Percentiles rank a stretch among this genome's conserved stretches.
Conservation (phyloP, 805 yeast genomes). For the Suhomyces xylopsoci region DNA sequence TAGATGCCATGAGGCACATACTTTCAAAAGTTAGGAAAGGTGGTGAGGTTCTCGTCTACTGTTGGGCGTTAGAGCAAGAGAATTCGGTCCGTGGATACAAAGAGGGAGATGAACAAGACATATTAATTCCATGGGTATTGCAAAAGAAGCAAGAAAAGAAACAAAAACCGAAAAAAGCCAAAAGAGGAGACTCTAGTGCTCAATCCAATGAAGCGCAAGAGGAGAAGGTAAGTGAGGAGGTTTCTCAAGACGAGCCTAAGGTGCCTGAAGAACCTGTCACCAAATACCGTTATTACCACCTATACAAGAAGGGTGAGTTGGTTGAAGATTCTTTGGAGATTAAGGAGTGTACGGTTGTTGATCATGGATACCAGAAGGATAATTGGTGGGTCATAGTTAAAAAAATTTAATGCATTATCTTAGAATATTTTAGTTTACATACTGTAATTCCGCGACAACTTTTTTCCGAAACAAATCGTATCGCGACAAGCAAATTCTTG, state of each 20-base stretch:
- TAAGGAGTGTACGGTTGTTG: constrained; percentile 61
- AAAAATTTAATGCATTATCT: constrained; percentile 10
- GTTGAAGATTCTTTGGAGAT: constrained; percentile 66
- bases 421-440: neutral
- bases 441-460: neutral
- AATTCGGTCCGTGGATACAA: constrained; percentile 85
- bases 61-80: constrained; percentile 96
- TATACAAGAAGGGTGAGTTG: constrained; percentile 82
- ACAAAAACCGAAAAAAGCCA: constrained; percentile 16
- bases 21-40: constrained; percentile 53
- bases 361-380: constrained; percentile 85
- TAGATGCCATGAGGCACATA: constrained; percentile 70
- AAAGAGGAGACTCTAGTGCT: constrained; percentile 1
- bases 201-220: constrained; percentile 1
- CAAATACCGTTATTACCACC: constrained; percentile 82
- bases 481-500: neutral
- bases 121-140: constrained; percentile 93
- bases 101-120: constrained; percentile 90
- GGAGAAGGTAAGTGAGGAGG: constrained; percentile 9
- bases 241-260: neutral
- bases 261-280: constrained; percentile 27
- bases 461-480: neutral
- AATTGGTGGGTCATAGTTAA: constrained; percentile 74
- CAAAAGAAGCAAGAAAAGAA: constrained; percentile 46
- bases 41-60: constrained; percentile 79